Base-by-base conservation (phyloP, 495 filamentous ascomycete genomes). In the Neurospora tetraspora region DNA sequence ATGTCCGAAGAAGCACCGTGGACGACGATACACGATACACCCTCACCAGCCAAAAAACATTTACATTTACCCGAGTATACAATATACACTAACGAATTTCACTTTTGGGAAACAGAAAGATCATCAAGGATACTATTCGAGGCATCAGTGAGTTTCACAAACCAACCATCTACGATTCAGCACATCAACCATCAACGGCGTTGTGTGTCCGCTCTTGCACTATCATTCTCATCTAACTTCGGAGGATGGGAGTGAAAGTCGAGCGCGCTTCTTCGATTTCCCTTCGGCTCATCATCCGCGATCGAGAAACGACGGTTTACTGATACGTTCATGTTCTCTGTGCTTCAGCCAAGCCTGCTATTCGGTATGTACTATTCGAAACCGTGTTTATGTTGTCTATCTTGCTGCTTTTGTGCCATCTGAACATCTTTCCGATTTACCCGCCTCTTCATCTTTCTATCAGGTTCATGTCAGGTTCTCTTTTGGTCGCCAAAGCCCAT, bases 81-180 rank as follows among this genome's bases (percentile, higher is more conserved):
- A 61, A 31, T 27, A 9, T 61, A 4, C 23, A 61, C 53, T 61
- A 61, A 59, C 47, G 4, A 2, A 61, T 9, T 31, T 59, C 47
- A 27, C 12, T 8, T 59, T 31, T 61, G 53, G 23, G 6, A 31
- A 14, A 75, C 73, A 89, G 91, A 0, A 91, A 90, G 72, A 80
- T 90, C 0, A 74, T 87, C 0, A 86, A 83, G n/a, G 91, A 93
- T 70, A 87, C 84, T 0, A 87, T 93, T 18, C 73, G 79, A 1
- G 91, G 89, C 0, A 86, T 93, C 40, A 92, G 90, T 92, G 82
- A 81, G 90, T 84, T 71, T 38, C 14, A 34, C 53, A 61, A 27
- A 7, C 23, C 45, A 53, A 53, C 11, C 45, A 53, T 23, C 5
- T 12, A 23, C 45, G 45, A 23, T 12, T 14, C 4, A 53, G 45